Evolutionary conservation across 148 eudicot genomes (phyloP), one percentile per base, ranked within the genome.

Genomic region (Rhododendron kiyosumense): DNA sequence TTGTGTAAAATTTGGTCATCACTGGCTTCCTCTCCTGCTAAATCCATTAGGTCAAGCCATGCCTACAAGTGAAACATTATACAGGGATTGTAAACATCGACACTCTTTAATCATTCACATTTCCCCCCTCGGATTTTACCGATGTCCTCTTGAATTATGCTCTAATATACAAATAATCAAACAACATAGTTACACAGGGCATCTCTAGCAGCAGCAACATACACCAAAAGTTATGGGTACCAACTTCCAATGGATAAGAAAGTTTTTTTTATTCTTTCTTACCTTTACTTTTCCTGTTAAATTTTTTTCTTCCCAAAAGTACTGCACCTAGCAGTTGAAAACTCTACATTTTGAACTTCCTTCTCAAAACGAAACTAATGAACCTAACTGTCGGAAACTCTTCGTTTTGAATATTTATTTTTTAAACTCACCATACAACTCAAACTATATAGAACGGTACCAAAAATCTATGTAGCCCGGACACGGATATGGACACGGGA

Each of bases 21-120:
- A 86, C 89, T 90, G 28, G 90, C 90, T 83, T 93, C 98, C 86
- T 88, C 88, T 30, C 81, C 77, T 81, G 95, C 95, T 79, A 82
- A 85, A 54, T 94, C 93, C 96, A 95, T 89, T 89, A 95, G 82
- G 88, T 89, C 91, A 86, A 97, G 98, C 98, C 98, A 97, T 80
- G 95, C 93, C 99, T 96, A 89, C 81, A 88, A 83, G 77, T 65
- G 32, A 18, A 79, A 83, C 63, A 52, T 57, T 36, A 51, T 26
- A 36, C 79, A 61, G 3, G 45, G 36, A 84, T 22, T 11, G 79
- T 8, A 28, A 69, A 17, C n/a, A n/a, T 65, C 11, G 20, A 18
- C 51, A 63, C 15, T 22, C 61, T 59, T 30, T 22, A 11, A 10
- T 75, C 38, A 34, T 22, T 38, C 34, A 84, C 45, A 61, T 10